phyloP scores from a whole-genome alignment of 1,284 basidiomycete genomes.

The Serendipita sp. region DNA sequence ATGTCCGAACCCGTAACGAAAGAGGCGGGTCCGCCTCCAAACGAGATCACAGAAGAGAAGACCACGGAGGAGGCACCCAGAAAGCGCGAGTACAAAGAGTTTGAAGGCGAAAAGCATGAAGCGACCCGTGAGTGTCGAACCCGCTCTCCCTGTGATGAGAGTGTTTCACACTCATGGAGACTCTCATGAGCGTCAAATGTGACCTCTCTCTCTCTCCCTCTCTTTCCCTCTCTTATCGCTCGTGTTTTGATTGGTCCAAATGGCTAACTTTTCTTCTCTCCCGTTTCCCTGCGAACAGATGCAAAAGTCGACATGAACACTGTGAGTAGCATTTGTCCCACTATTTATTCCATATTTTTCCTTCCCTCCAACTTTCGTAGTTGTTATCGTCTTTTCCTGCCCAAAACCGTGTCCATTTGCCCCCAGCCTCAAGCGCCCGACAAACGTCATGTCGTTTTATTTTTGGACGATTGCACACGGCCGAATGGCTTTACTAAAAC shows the following conservation, averaged over 20 bases:
- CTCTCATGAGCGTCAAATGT: constrained; percentile 3
- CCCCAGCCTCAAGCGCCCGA: not conserved
- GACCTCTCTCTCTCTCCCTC: not conserved
- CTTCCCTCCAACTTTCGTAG: not conserved
- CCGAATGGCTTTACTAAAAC: no score
- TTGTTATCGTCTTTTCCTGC: no score
- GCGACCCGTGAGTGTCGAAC: constrained; percentile 46
- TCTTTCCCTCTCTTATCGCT: not conserved
- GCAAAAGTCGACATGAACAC: constrained; percentile 78
- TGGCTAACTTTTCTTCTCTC: not conserved
- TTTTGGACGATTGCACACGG: not conserved
- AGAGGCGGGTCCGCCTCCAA: constrained; percentile 10
- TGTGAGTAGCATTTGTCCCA: constrained; percentile 27
- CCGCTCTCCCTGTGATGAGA: constrained; percentile 5
- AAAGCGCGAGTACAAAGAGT: constrained; percentile 87
- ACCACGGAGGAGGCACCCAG: constrained; percentile 35
- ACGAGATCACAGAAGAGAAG: constrained; percentile 8
- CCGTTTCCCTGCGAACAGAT: constrained; percentile 29
- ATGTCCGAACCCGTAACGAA: constrained; percentile 9
- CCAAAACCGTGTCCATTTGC: not conserved
- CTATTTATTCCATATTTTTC: constrained; percentile 10
- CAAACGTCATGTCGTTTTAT: constrained; percentile 8
- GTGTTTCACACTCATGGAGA: not conserved
- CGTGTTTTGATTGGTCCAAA: no score
- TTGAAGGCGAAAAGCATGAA: constrained; percentile 62